Evolutionary conservation across 169 alveolate genomes (phyloP).

Genomic region (Plasmodium chabaudi): DNA sequence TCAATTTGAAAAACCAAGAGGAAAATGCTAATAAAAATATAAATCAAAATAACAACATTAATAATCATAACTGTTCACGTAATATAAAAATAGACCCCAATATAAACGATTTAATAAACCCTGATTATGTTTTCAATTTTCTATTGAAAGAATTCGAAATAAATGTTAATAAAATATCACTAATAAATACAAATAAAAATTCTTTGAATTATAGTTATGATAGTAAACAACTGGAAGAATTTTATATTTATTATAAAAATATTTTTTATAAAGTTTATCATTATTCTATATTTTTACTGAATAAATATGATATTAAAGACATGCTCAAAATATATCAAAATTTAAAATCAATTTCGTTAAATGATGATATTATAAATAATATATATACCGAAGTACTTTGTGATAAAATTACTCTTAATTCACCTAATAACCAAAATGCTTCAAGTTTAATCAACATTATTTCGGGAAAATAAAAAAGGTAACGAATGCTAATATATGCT

Average conservation of each 20-base stretch:
- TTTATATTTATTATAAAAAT: conserved; percentile 44
- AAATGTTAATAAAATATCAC: conserved; percentile 19
- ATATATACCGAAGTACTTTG: conserved; percentile 44
- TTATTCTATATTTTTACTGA: conserved; percentile 50
- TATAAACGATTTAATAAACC: neutral
- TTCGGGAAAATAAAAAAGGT: neutral
- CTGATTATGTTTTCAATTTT: conserved; percentile 14
- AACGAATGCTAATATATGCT: neutral
- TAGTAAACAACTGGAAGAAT: conserved; percentile 32
- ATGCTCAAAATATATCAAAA: conserved; percentile 41
- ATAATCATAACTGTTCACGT: neutral
- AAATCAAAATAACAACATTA: neutral
- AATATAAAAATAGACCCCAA: neutral
- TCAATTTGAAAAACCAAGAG: neutral
- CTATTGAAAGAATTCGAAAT: conserved; percentile 43
- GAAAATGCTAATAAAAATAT: neutral
- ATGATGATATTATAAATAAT: conserved; percentile 34
- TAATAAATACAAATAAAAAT: conserved; percentile 36
- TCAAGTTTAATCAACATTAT: conserved; percentile 19
- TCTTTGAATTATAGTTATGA: conserved; percentile 23
- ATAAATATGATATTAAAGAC: conserved; percentile 44
- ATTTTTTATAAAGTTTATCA: conserved; percentile 43
- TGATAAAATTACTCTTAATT: conserved; percentile 45
- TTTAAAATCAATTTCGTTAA: conserved; percentile 23
- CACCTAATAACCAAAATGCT: conserved; percentile 30